Evolutionary conservation across 2,329 filamentous ascomycete genomes (phyloP), one percentile per base, ranked within the genome.

Genomic region (Colletotrichum sp.): DNA sequence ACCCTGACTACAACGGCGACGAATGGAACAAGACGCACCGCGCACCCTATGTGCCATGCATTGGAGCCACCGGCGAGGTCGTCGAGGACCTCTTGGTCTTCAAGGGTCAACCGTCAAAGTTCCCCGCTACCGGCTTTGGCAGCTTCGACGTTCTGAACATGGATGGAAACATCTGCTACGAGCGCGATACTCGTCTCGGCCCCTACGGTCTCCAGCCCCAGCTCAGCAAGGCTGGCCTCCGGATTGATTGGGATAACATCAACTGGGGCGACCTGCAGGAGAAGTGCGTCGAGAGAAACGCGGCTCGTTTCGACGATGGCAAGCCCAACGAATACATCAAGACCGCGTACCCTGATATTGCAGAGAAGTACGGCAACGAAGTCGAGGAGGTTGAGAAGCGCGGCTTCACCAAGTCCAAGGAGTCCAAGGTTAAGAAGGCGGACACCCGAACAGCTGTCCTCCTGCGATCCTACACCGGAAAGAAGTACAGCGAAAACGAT

Each of bases 401-500:
- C 30, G 72, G 63, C 15, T 66, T 72, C 7, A 28, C 30, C 24
- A 70, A 72, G 24, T 72, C 59, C 5, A 69, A 76, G 55, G 62
- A 65, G 18, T n/a, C 49, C 18, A 66, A 75, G 68, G 32, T 32
- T 30, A 39, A 68, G 64, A 39, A 55, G 34, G 30, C 74, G 34
- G 52, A 68, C 28, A 10, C 68, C 70, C 90, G 95, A 44, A 96
- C 94, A 1, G 95, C 94, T 2, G 84, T 98, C 12, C 84, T 98
- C 8, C 89, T 98, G 49, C 92, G 95, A 49, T 93, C 94, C 0
- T 96, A 94, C 87, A 92, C 91, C 36, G 93, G 92, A 72, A 95
- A 95, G 82, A 83, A 91, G 32, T 98, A 96, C 83, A 95, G 93
- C 32, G 90, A 94, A 55, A 95, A 96, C 81, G 95, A 96, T 82